A percentile compares a stretch with the other conserved stretches of the same genome.
Evolutionary conservation across 306 rosid genomes (phyloP).

Genomic region (Ceratonia siliqua): DNA sequence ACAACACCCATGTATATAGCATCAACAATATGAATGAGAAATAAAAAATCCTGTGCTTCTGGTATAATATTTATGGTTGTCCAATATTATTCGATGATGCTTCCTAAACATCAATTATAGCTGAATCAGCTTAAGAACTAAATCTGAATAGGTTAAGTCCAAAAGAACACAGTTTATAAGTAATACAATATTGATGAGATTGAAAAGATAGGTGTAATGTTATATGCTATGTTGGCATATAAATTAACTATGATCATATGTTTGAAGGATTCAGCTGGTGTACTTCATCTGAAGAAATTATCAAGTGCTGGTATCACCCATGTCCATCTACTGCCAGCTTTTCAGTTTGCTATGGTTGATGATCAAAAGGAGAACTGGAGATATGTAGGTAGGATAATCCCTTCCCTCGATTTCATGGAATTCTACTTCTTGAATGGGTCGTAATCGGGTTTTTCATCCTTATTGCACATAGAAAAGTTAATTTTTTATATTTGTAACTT

Average conservation of each 20-base stretch:
- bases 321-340: constrained; percentile 85
- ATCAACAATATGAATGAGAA: neutral
- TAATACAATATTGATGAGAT: neutral
- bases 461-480: neutral
- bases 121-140: neutral
- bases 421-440: constrained; percentile 22
- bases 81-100: neutral
- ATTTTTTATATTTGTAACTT: neutral
- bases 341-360: constrained; percentile 88
- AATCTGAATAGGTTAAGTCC: neutral
- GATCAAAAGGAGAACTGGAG: constrained; percentile 88
- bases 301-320: constrained; percentile 87
- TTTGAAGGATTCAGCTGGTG: constrained; percentile 81
- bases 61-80: neutral
- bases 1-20: neutral
- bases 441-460: neutral
- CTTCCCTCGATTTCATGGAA: constrained; percentile 16
- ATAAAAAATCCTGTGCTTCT: neutral
- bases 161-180: neutral
- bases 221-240: constrained; percentile 15
- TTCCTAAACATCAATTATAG: neutral
- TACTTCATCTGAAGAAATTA: constrained; percentile 76
- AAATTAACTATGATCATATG: constrained; percentile 36
- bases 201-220: constrained; percentile 16
- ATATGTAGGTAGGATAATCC: constrained; percentile 56